Evolutionary conservation across 2,329 filamentous ascomycete species (phyloP).

Genomic region (Colletotrichum tofieldiae): DNA sequence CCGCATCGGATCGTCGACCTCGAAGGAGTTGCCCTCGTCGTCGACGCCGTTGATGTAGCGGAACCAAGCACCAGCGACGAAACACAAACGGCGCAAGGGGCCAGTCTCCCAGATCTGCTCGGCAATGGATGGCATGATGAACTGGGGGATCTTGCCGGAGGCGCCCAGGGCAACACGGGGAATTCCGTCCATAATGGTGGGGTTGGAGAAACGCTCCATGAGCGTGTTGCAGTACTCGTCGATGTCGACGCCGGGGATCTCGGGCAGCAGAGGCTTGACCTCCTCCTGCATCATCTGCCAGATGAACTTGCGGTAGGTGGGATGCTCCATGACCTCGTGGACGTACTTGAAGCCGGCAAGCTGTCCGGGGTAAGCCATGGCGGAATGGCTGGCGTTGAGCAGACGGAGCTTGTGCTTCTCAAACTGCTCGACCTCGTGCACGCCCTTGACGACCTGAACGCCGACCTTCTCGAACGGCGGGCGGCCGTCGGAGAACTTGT

Average conservation of each 20-base stretch:
- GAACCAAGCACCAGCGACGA: constrained; percentile 67
- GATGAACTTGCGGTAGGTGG: constrained; percentile 62
- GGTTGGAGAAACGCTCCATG: constrained; percentile 70
- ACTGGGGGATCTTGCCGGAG: constrained; percentile 69
- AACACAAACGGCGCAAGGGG: constrained; percentile 64
- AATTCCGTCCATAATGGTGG: constrained; percentile 70
- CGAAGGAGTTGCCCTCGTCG: constrained; percentile 60
- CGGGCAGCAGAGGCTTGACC: constrained; percentile 67
- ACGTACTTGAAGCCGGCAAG: constrained; percentile 69
- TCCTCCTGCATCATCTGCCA: constrained; percentile 71
- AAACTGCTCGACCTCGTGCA: constrained; percentile 68
- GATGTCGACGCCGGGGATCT: constrained; percentile 65
- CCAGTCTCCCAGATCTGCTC: constrained; percentile 62
- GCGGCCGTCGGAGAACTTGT: constrained; percentile 66
- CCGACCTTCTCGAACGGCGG: constrained; percentile 68
- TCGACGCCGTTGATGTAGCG: constrained; percentile 66
- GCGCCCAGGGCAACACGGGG: constrained; percentile 66
- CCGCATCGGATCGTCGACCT: constrained; percentile 64
- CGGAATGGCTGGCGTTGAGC: constrained; percentile 68
- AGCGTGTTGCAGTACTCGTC: constrained; percentile 68
- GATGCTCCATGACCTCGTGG: constrained; percentile 68
- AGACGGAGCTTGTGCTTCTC: constrained; percentile 72
- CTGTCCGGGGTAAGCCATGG: constrained; percentile 66
- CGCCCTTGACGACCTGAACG: constrained; percentile 66
- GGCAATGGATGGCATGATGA: constrained; percentile 64